phyloP scores from a whole-genome alignment of 352 stramenopile genomes.

The Phytopythium boreale region DNA sequence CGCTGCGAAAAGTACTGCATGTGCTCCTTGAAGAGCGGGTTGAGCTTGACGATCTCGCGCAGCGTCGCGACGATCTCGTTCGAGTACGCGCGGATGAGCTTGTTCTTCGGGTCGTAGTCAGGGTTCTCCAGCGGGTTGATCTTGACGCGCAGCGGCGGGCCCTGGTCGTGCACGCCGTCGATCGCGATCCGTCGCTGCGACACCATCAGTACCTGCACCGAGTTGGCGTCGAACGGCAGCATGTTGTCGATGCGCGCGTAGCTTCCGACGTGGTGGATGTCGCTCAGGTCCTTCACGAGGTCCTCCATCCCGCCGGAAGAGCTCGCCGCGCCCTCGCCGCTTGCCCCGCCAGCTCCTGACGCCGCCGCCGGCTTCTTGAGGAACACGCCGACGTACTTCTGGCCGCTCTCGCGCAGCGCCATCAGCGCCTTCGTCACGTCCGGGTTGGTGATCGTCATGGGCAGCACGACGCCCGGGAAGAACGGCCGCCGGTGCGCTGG shows the following conservation, averaged over 20 bases:
- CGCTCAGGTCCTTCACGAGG: slow-evolving; percentile 89
- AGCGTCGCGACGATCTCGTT: slow-evolving; percentile 98
- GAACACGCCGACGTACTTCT: slow-evolving; percentile 94
- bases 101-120: slow-evolving; percentile 62
- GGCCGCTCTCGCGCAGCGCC: slow-evolving; percentile 77
- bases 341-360: background rate
- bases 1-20: slow-evolving; percentile 96
- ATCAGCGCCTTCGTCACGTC: slow-evolving; percentile 89
- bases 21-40: slow-evolving; percentile 97
- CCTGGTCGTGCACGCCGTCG: slow-evolving; percentile 64
- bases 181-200: slow-evolving; percentile 88
- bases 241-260: slow-evolving; percentile 96
- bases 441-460: slow-evolving; percentile 84
- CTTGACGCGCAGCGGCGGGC: slow-evolving; percentile 54
- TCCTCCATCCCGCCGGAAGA: slow-evolving; percentile 61
- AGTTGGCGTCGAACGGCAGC: slow-evolving; percentile 71
- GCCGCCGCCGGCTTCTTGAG: slow-evolving; percentile 71
- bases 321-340: slow-evolving; percentile 21
- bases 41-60: slow-evolving; percentile 96
- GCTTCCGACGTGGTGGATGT: slow-evolving; percentile 95
- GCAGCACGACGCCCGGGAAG: slow-evolving; percentile 78
- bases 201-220: slow-evolving; percentile 83
- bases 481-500: slow-evolving; percentile 73
- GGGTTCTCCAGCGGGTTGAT: slow-evolving; percentile 78
- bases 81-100: slow-evolving; percentile 94